phyloP scores from a whole-genome alignment of 768 basidiomycete species.

The Termitomyces sp. region DNA sequence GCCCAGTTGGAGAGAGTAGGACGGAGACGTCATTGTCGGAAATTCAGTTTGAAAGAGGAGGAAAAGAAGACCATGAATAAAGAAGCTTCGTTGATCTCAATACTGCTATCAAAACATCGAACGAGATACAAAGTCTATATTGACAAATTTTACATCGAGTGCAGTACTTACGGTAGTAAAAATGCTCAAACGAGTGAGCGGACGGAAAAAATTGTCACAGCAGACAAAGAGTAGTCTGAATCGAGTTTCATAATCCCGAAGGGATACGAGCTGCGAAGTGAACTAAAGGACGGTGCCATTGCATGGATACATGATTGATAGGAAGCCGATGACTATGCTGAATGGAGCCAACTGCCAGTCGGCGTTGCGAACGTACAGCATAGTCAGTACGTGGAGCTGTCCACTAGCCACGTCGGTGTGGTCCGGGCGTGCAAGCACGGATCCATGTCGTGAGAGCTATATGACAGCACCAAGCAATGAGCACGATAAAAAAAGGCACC shows the following conservation, averaged over 20 bases:
- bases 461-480: conserved; percentile 1
- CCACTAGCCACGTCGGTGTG: not conserved
- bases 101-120: not conserved
- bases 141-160: not conserved
- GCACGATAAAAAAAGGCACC: conserved; percentile 9
- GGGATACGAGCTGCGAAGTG: conserved; percentile 56
- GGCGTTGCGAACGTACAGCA: too few species aligned
- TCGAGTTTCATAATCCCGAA: conserved; percentile 39
- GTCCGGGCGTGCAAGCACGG: conserved; percentile 11
- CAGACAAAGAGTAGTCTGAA: conserved; percentile 62
- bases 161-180: not conserved
- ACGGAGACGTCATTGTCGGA: conserved; percentile 12
- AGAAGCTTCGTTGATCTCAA: not conserved
- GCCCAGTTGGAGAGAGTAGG: conserved; percentile 31
- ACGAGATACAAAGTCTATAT: not conserved
- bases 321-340: too few species aligned
- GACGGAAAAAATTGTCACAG: conserved; percentile 20
- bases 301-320: too few species aligned
- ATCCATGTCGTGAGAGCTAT: conserved; percentile 13
- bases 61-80: not conserved
- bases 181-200: conserved; percentile 15
- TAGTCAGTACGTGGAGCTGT: too few species aligned
- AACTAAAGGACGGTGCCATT: conserved; percentile 46
- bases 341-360: too few species aligned
- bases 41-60: too few species aligned